Conservation (phyloP, 805 yeast species). For the Lachancea sp. region DNA sequence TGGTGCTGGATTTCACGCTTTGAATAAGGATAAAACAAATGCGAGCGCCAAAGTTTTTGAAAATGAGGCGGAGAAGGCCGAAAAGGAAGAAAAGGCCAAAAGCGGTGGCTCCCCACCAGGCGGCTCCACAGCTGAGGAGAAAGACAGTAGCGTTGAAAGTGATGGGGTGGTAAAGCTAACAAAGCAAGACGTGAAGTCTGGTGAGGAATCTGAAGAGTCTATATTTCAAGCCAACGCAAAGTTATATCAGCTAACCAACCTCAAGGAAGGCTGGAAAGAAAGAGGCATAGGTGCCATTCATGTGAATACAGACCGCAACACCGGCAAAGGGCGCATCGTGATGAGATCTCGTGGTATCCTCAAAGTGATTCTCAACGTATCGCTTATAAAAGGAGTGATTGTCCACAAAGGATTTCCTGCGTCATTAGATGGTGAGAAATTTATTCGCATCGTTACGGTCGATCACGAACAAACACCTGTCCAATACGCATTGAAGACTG, state of each 20-base stretch:
- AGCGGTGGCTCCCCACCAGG: slow-evolving; percentile 9
- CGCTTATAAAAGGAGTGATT: slow-evolving; percentile 55
- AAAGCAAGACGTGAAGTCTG: slow-evolving; percentile 62
- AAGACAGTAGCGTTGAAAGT: slow-evolving; percentile 8
- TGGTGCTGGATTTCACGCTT: slow-evolving; percentile 33
- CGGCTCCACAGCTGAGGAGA: slow-evolving; percentile 11
- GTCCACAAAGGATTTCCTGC: slow-evolving; percentile 78
- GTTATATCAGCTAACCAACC: slow-evolving; percentile 63
- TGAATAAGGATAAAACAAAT: slow-evolving; percentile 15
- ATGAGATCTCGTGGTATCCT: slow-evolving; percentile 88
- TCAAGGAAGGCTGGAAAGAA: slow-evolving; percentile 88
- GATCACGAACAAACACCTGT: slow-evolving; percentile 60
- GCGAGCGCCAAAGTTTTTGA: slow-evolving; percentile 5
- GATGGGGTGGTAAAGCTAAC: slow-evolving; percentile 44
- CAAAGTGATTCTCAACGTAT: slow-evolving; percentile 73
- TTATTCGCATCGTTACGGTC: slow-evolving; percentile 64
- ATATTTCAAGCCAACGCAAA: slow-evolving; percentile 68
- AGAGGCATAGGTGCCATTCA: slow-evolving; percentile 88
- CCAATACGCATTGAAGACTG: slow-evolving; percentile 77
- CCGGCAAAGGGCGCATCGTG: slow-evolving; percentile 57
- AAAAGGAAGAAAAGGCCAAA: slow-evolving; percentile 9
- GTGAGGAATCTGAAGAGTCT: slow-evolving; percentile 81
- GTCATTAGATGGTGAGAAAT: slow-evolving; percentile 77
- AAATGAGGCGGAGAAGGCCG: slow-evolving; percentile 13
- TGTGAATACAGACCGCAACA: slow-evolving; percentile 46